These are phyloP conservation scores for Boletus rubescentipes DNA, from an alignment of 768 basidiomycete genomes.

Conservation along the genomic window DNA sequence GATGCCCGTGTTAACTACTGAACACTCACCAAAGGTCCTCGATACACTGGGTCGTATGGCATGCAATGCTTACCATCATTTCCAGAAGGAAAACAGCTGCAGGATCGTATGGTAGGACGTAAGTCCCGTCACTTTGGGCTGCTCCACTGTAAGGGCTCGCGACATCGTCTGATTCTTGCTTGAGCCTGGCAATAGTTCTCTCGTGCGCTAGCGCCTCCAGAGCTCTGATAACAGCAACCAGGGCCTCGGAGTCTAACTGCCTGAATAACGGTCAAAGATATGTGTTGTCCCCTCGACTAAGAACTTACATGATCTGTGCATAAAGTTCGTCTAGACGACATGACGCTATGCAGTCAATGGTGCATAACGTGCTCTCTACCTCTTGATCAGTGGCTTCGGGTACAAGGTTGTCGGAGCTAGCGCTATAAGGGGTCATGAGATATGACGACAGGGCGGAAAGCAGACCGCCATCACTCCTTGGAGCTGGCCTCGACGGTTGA, in stretches of 20 bases:
- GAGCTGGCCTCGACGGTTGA: slow-evolving; percentile 58
- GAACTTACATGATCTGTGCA: slow-evolving; percentile 82
- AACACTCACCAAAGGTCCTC: slow-evolving; percentile 81
- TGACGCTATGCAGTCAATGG: slow-evolving; percentile 92
- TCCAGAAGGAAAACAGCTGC: slow-evolving; percentile 94
- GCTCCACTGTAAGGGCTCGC: slow-evolving; percentile 33
- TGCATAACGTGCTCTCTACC: slow-evolving; percentile 90
- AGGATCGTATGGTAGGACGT: slow-evolving; percentile 86
- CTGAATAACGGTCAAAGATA: slow-evolving; percentile 40
- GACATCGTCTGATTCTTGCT: slow-evolving; percentile 65
- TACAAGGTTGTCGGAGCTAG: slow-evolving; percentile 70
- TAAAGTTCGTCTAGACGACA: slow-evolving; percentile 95
- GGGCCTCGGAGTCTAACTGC: slow-evolving; percentile 73
- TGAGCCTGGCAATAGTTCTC: slow-evolving; percentile 76
- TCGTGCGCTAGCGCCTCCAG: slow-evolving; percentile 90
- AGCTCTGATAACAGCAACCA: slow-evolving; percentile 82
- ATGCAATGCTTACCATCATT: slow-evolving; percentile 88
- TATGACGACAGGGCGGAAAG: slow-evolving; percentile 94
- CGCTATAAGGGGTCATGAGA: slow-evolving; percentile 89
- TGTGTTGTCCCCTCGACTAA: neutral
- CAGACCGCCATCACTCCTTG: slow-evolving; percentile 83
- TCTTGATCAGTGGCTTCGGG: slow-evolving; percentile 89
- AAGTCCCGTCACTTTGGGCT: slow-evolving; percentile 42
- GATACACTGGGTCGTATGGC: slow-evolving; percentile 72
- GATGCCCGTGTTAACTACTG: neutral